Evolutionary conservation across 2,329 filamentous ascomycete genomes (phyloP).

Genomic region (Fusarium illudens): DNA sequence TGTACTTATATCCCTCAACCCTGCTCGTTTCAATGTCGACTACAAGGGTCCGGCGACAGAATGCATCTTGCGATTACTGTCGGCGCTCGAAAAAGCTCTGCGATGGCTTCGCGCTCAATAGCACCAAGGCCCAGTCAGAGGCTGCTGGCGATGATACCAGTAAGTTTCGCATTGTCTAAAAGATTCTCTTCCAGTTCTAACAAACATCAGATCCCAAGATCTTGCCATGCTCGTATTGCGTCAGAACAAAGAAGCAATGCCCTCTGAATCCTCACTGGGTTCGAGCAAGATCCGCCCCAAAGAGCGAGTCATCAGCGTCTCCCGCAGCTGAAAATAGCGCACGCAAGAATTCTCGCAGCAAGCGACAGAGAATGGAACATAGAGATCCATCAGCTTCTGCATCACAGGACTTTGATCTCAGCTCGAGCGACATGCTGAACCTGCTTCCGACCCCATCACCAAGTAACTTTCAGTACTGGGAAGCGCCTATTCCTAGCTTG

Average conservation of each 20-base stretch:
- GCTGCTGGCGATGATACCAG: not conserved
- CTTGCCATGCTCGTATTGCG: slow-evolving; percentile 43
- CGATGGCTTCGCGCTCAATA: slow-evolving; percentile 37
- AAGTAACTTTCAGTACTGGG: slow-evolving; percentile 18
- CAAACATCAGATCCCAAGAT: not conserved
- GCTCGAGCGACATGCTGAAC: slow-evolving; percentile 2
- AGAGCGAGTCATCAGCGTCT: not conserved
- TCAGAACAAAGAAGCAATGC: slow-evolving; percentile 43
- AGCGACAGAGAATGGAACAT: slow-evolving; percentile 13
- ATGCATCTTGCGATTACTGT: slow-evolving; percentile 40
- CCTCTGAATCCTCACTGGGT: slow-evolving; percentile 42
- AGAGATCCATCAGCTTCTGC: not conserved
- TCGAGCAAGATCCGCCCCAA: not conserved
- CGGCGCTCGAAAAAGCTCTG: slow-evolving; percentile 40
- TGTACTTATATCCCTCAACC: not conserved
- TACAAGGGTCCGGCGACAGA: slow-evolving; percentile 29
- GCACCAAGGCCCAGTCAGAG: not conserved
- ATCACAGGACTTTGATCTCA: slow-evolving; percentile 7
- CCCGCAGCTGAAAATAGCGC: not conserved
- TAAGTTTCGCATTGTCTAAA: not conserved
- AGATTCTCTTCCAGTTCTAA: not conserved
- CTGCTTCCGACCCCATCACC: slow-evolving; percentile 20
- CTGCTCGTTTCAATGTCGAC: slow-evolving; percentile 10
- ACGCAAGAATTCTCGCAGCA: not conserved
- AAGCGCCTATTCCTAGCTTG: slow-evolving; percentile 15